These are phyloP conservation scores for Trichophyton verrucosum DNA, from an alignment of 2,329 filamentous ascomycete species.

Conservation along the genomic window DNA sequence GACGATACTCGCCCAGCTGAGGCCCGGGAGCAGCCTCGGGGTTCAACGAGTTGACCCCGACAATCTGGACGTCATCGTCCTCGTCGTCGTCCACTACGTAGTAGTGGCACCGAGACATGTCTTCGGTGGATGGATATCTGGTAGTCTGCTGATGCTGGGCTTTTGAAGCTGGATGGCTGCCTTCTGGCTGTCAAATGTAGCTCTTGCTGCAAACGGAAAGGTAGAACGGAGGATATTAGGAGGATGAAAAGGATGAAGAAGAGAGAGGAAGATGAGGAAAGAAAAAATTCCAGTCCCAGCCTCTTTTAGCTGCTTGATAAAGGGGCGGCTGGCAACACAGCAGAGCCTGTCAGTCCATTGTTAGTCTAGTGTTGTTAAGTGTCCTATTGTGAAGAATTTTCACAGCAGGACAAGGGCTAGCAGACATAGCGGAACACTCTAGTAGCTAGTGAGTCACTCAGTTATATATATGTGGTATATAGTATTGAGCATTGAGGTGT, in stretches of 20 bases:
- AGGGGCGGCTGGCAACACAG: neutral
- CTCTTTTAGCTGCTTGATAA: neutral
- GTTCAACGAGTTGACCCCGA: neutral
- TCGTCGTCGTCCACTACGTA: neutral
- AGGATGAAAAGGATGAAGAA: neutral
- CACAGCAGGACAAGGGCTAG: neutral
- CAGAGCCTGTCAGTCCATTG: neutral
- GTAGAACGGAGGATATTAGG: neutral
- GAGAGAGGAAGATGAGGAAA: neutral
- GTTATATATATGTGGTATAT: too few relatives aligned
- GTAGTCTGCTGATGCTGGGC: too few relatives aligned
- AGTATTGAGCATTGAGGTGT: too few relatives aligned
- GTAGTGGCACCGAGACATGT: neutral
- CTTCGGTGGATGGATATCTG: neutral
- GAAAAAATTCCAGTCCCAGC: neutral
- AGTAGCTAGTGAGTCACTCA: too few relatives aligned
- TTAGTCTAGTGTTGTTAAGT: neutral
- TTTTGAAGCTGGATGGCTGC: neutral
- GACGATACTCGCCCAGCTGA: neutral
- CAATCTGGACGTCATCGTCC: slow-evolving; percentile 6
- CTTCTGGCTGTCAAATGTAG: neutral
- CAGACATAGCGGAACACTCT: neutral
- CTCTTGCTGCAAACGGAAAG: neutral
- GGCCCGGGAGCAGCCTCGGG: neutral
- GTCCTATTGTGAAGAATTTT: neutral